Base-by-base conservation (phyloP, 2,329 filamentous ascomycete species). In the Septoria linicola region DNA sequence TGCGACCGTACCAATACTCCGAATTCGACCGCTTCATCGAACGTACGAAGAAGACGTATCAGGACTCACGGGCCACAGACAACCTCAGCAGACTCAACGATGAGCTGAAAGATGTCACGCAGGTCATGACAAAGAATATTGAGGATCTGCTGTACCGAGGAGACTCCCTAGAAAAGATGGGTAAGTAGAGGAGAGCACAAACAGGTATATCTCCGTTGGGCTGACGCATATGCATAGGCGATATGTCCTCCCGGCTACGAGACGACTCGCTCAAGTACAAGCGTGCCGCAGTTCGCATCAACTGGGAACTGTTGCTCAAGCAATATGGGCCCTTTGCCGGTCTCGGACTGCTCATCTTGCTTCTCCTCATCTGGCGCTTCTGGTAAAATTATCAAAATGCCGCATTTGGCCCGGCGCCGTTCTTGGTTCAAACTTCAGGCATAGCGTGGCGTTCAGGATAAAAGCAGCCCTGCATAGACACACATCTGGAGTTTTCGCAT, bases 121-220 rank as follows among this genome's bases (percentile, higher is more conserved):
- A 96, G 75, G 91, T 99, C 67, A 99, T 99, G 95, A 97, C 91
- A 49, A 97, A 97, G 82, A 99, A 99, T 72, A 97, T 99, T 62
- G 93, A 99, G 77, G 93, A 99, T 71, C 75, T 99, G 67, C 76
- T 99, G 46, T 99, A 99, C 70, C 80, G 95, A 56, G 93, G 93
- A 21, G 93, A 99, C 70, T 93, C 85, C 65, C 74, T 99, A 61
- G 93, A 99, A 74, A 82, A 90, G 65, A 99, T 99, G 93, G 92
- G 93, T 55, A 32, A 47, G 57, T 17, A 92, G 75, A 87, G 96
- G 68, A 95, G 88, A 64, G 52, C 36, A 37, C 39, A 23, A 37
- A 17, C 31, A 42, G 31, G 32, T 17, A 13, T 19, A 34, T 27
- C 23, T 16, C 25, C 13, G 10, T 10, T 11, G 39, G 16, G 27